Conservation (phyloP, 2,329 filamentous ascomycete species). For the Claviceps fusiformis region DNA sequence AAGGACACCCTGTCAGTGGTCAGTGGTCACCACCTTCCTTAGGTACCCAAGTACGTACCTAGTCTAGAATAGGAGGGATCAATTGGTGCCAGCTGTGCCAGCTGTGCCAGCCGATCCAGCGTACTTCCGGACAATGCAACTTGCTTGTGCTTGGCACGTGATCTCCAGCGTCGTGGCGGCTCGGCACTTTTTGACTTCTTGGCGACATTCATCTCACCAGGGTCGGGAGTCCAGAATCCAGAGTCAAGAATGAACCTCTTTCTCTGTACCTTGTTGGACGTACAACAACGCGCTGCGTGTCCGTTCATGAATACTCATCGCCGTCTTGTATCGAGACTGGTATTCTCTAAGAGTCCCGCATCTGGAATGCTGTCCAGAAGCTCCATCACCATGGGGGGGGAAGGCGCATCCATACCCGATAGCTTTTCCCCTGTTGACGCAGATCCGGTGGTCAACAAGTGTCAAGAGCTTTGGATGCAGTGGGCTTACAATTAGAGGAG, state of each 20-base stretch:
- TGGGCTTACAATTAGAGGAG: not conserved
- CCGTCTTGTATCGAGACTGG: too few relatives aligned
- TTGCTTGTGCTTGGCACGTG: not conserved
- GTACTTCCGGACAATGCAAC: too few relatives aligned
- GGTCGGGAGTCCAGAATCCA: not conserved
- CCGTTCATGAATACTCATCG: too few relatives aligned
- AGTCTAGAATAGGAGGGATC: too few relatives aligned
- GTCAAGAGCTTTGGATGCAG: not conserved
- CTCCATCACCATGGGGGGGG: not conserved
- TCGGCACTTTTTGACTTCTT: not conserved
- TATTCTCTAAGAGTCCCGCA: not conserved
- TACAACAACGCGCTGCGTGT: not conserved
- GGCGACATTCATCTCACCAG: not conserved
- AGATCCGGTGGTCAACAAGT: too few relatives aligned
- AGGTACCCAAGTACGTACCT: too few relatives aligned
- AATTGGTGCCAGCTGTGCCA: too few relatives aligned
- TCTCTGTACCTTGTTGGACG: not conserved
- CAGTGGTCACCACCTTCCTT: too few relatives aligned
- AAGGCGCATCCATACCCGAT: too few relatives aligned
- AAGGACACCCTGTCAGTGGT: too few relatives aligned
- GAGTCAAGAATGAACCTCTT: not conserved
- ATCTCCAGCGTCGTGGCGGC: not conserved
- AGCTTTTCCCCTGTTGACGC: not conserved
- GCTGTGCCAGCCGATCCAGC: too few relatives aligned
- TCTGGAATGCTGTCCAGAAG: not conserved